phyloP scores from a whole-genome alignment of 2,329 filamentous ascomycete genomes.

The Pseudocercospora vitis region DNA sequence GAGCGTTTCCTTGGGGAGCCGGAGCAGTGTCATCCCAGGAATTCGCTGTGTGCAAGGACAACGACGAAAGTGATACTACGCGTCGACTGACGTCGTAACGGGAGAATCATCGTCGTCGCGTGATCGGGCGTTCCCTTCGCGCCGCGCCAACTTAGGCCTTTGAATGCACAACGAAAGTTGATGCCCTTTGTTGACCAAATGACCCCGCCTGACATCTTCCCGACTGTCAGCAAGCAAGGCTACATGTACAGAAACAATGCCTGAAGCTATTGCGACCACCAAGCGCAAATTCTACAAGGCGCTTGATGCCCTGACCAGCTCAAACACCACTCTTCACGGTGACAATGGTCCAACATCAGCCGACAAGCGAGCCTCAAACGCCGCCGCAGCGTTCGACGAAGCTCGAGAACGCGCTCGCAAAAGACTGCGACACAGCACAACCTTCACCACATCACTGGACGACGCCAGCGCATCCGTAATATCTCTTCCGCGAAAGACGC shows the following conservation, averaged over 20 bases:
- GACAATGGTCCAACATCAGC: constrained; percentile 34
- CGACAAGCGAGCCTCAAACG: constrained; percentile 24
- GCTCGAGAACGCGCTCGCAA: constrained; percentile 34
- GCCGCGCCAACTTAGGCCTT: no score
- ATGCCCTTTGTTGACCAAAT: no score
- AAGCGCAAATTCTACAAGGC: constrained; percentile 81
- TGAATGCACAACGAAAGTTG: no score
- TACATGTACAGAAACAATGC: no score
- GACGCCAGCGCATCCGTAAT: constrained; percentile 27
- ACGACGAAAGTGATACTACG: not conserved
- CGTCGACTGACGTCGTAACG: not conserved
- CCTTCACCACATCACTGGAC: constrained; percentile 30
- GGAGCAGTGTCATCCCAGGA: not conserved
- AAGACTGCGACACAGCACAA: constrained; percentile 34
- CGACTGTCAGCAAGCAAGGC: no score
- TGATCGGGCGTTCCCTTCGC: not conserved
- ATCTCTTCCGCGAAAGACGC: constrained; percentile 37
- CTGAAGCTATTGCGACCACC: constrained; percentile 66
- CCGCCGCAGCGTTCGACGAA: constrained; percentile 27
- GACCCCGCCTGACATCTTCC: no score
- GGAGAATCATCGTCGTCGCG: not conserved
- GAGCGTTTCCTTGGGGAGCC: not conserved
- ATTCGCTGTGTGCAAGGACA: not conserved
- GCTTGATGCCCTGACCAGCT: constrained; percentile 59
- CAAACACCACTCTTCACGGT: constrained; percentile 45